Conservation (phyloP, 2,329 filamentous ascomycete genomes). For the Aureobasidium sp. region DNA sequence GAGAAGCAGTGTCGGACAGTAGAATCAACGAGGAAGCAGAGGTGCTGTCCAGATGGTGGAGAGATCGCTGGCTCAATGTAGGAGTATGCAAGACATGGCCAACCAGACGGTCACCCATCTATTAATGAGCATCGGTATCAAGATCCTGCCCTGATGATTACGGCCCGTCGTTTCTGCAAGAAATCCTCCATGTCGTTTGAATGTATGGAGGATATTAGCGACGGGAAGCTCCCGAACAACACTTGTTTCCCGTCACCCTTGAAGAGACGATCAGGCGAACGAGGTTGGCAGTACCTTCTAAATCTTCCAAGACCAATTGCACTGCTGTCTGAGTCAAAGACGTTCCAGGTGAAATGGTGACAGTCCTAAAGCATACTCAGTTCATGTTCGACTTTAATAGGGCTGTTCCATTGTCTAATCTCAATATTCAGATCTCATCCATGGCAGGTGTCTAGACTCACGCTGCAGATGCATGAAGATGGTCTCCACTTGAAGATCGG, state of each 20-base stretch:
- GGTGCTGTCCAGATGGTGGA: background rate
- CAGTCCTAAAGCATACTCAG: background rate
- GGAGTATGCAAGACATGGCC: background rate
- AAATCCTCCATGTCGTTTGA: conserved; percentile 9
- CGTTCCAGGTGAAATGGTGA: background rate
- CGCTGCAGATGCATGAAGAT: background rate
- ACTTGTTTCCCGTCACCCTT: conserved; percentile 13
- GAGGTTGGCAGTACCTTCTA: background rate
- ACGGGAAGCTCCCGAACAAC: conserved; percentile 11
- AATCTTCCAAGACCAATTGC: background rate
- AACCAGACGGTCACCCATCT: background rate
- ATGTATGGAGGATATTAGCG: conserved; percentile 9
- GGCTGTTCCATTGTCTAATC: background rate
- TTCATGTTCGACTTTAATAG: background rate
- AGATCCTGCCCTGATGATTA: background rate
- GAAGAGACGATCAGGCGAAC: conserved; percentile 2
- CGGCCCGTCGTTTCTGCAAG: conserved; percentile 5
- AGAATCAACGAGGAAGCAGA: background rate
- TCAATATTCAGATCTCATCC: background rate
- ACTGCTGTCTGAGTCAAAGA: conserved; percentile 8
- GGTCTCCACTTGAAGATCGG: conserved; percentile 8
- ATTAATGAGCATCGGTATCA: conserved; percentile 1
- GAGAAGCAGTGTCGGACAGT: background rate
- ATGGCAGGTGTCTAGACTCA: background rate
- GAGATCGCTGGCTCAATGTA: background rate